These are phyloP conservation scores for Fusarium nodosum DNA, from an alignment of 2,329 filamentous ascomycete genomes.

Conservation along the genomic window DNA sequence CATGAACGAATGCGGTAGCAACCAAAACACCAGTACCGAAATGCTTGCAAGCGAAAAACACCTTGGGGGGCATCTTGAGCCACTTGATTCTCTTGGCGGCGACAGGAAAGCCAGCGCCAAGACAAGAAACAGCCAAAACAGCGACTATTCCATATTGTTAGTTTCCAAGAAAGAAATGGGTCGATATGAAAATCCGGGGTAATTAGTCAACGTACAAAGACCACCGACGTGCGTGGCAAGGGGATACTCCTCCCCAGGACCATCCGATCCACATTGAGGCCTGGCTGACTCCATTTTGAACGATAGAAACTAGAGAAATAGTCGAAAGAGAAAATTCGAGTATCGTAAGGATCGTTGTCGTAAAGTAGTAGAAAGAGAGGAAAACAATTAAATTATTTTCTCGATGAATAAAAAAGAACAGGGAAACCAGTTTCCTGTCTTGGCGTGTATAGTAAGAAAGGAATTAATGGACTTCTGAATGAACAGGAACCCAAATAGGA, in stretches of 20 bases:
- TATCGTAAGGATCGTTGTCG: constrained; percentile 15
- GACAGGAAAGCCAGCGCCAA: constrained; percentile 66
- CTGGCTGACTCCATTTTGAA: constrained; percentile 38
- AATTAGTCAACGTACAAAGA: constrained; percentile 47
- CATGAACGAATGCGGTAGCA: constrained; percentile 80
- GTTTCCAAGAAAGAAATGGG: neutral
- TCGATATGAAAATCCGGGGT: neutral
- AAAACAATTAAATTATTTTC: constrained; percentile 1
- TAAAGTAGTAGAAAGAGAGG: neutral
- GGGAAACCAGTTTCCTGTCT: constrained; percentile 18
- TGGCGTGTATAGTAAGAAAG: neutral
- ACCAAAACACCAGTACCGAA: constrained; percentile 80
- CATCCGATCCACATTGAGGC: constrained; percentile 49
- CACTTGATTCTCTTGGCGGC: constrained; percentile 68
- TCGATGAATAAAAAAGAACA: neutral
- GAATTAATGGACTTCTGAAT: constrained; percentile 9
- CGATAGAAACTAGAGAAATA: neutral
- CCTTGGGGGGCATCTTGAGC: constrained; percentile 68
- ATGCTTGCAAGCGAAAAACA: constrained; percentile 74
- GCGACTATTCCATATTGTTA: constrained; percentile 40
- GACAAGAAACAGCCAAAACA: constrained; percentile 47
- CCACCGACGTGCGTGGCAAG: constrained; percentile 50
- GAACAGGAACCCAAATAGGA: constrained; percentile 7
- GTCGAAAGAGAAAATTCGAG: neutral
- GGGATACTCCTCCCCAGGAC: constrained; percentile 44